These are phyloP conservation scores for Sporothrix dimorphospora DNA, from an alignment of 2,329 filamentous ascomycete species.

Conservation along the genomic window DNA sequence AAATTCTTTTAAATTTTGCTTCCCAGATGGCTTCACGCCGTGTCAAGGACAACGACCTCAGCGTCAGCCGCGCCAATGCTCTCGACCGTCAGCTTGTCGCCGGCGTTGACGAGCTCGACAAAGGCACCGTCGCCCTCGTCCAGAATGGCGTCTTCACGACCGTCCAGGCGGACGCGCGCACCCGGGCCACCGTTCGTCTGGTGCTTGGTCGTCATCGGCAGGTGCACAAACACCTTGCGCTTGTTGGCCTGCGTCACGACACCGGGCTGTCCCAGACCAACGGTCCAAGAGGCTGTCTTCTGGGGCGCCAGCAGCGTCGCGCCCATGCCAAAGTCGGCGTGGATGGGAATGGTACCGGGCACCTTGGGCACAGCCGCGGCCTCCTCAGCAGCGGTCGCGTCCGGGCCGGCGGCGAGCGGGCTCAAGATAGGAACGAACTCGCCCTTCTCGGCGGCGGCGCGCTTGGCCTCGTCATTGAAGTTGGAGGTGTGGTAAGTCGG, in stretches of 20 bases:
- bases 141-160: conserved; percentile 67
- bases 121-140: conserved; percentile 72
- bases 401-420: conserved; percentile 67
- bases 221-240: conserved; percentile 77
- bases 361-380: conserved; percentile 63
- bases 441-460: conserved; percentile 46
- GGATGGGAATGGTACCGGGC: conserved; percentile 74
- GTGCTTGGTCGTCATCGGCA: conserved; percentile 66
- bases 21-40: conserved; percentile 49
- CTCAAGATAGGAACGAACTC: conserved; percentile 76
- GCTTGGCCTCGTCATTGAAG: conserved; percentile 73
- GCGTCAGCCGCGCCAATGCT: conserved; percentile 70
- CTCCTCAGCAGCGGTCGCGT: conserved; percentile 66
- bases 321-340: conserved; percentile 82
- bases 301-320: conserved; percentile 72
- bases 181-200: conserved; percentile 64
- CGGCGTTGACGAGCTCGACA: conserved; percentile 60
- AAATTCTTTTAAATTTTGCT: background rate
- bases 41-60: conserved; percentile 70
- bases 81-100: conserved; percentile 66
- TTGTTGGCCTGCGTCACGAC: conserved; percentile 55
- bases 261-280: conserved; percentile 65
- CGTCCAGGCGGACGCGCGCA: conserved; percentile 70
- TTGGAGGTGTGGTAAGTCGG: conserved; percentile 77
- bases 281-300: conserved; percentile 62